A percentile compares a stretch with the other conserved stretches of the same genome.
Conservation (phyloP, 2,329 filamentous ascomycete species). For the Penicillium sp. region DNA sequence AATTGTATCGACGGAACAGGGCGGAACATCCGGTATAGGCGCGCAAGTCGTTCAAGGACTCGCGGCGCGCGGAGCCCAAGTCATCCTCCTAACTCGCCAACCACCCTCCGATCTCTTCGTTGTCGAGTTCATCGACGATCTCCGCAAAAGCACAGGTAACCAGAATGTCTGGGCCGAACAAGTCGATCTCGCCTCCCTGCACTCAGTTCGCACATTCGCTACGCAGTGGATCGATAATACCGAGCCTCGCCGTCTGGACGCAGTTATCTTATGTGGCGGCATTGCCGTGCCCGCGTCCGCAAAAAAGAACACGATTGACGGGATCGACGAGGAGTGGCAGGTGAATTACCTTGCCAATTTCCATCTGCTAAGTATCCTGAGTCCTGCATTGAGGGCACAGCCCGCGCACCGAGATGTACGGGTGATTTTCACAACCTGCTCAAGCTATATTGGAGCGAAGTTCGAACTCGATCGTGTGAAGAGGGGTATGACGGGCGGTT, state of each 20-base stretch:
- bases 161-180: constrained; percentile 92
- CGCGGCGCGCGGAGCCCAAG: constrained; percentile 79
- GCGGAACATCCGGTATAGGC: constrained; percentile 91
- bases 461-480: constrained; percentile 50
- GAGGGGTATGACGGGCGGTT: neutral
- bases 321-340: constrained; percentile 87
- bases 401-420: constrained; percentile 92
- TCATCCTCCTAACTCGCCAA: constrained; percentile 84
- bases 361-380: constrained; percentile 87
- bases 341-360: constrained; percentile 96
- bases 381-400: constrained; percentile 84
- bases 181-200: constrained; percentile 82
- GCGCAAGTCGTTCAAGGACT: constrained; percentile 72
- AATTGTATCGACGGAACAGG: constrained; percentile 43
- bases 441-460: constrained; percentile 78
- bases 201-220: constrained; percentile 88
- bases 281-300: constrained; percentile 60
- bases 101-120: constrained; percentile 82
- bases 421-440: constrained; percentile 81
- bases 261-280: constrained; percentile 83
- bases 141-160: constrained; percentile 75
- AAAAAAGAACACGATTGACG: constrained; percentile 66
- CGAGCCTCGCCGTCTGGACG: constrained; percentile 83
- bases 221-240: constrained; percentile 98
- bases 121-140: constrained; percentile 86